Percentiles rank a stretch among this genome's conserved stretches.
phyloP scores from a whole-genome alignment of 768 basidiomycete genomes.

The Imleria badia region DNA sequence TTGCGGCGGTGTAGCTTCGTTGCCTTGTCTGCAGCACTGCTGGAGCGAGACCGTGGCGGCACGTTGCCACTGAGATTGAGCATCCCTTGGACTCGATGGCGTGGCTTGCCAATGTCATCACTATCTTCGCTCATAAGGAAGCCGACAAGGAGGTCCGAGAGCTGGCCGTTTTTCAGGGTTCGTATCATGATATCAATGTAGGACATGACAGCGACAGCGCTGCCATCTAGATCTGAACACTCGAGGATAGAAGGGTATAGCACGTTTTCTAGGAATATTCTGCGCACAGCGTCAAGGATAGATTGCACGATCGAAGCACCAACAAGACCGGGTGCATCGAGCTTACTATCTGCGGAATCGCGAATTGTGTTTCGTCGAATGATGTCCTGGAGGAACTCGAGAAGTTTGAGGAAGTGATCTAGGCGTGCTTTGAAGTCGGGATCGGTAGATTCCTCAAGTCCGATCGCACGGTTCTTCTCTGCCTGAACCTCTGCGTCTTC shows the following conservation, averaged over 20 bases:
- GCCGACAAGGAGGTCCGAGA: constrained; percentile 68
- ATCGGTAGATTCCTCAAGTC: constrained; percentile 74
- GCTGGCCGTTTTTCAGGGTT: constrained; percentile 64
- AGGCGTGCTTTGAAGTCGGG: constrained; percentile 76
- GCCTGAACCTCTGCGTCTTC: constrained; percentile 52
- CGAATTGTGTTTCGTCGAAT: constrained; percentile 61
- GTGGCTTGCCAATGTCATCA: constrained; percentile 54
- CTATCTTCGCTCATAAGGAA: constrained; percentile 88
- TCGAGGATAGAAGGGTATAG: constrained; percentile 92
- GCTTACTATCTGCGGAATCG: constrained; percentile 31
- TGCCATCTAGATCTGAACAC: constrained; percentile 91
- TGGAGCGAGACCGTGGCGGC: constrained; percentile 36
- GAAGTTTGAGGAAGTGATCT: constrained; percentile 85
- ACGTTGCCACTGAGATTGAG: constrained; percentile 39
- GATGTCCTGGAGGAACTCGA: constrained; percentile 92
- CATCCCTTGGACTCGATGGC: constrained; percentile 41
- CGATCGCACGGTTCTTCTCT: constrained; percentile 56
- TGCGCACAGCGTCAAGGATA: constrained; percentile 77
- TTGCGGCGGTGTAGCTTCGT: constrained; percentile 60
- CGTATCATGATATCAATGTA: constrained; percentile 89
- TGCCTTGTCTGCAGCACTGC: constrained; percentile 35
- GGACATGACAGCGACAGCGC: constrained; percentile 92
- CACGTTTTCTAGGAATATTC: constrained; percentile 89
- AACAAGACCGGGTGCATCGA: constrained; percentile 64
- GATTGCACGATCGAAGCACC: constrained; percentile 81